A percentile compares a stretch with the other conserved stretches of the same genome.
Evolutionary conservation across 164 flowering plant species (phyloP).

Genomic region (Magnolia officinalis): DNA sequence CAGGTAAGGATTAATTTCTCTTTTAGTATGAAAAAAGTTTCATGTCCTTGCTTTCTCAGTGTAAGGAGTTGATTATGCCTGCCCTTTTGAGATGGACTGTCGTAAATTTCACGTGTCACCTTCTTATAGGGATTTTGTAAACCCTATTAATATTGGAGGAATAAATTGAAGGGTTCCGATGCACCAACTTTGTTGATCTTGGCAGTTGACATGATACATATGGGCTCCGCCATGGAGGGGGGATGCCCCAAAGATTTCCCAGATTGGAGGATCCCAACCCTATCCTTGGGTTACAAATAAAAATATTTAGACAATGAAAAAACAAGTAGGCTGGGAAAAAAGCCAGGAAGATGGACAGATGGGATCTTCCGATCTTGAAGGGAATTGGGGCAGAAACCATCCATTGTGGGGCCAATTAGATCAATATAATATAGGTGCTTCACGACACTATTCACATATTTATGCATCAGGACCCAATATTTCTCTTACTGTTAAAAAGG

Average conservation of each 20-base stretch:
- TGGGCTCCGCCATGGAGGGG: not conserved
- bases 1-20: slow-evolving; percentile 39
- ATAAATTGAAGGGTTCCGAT: not conserved
- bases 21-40: not conserved
- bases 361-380: not conserved
- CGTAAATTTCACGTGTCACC: not conserved
- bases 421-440: not conserved
- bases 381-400: not conserved
- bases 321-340: not conserved
- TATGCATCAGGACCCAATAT: not conserved
- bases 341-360: not conserved
- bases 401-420: not conserved
- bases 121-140: not conserved
- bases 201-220: too few species aligned
- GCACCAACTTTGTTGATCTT: too few species aligned
- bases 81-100: not conserved
- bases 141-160: not conserved
- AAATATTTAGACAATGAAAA: too few species aligned
- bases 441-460: not conserved
- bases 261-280: not conserved
- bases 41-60: not conserved
- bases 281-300: not conserved
- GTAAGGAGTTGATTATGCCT: not conserved
- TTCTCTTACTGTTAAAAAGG: not conserved
- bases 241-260: not conserved